These are phyloP conservation scores for Moesziomyces aphidis DNA, from an alignment of 1,284 basidiomycete genomes.

Conservation along the genomic window DNA sequence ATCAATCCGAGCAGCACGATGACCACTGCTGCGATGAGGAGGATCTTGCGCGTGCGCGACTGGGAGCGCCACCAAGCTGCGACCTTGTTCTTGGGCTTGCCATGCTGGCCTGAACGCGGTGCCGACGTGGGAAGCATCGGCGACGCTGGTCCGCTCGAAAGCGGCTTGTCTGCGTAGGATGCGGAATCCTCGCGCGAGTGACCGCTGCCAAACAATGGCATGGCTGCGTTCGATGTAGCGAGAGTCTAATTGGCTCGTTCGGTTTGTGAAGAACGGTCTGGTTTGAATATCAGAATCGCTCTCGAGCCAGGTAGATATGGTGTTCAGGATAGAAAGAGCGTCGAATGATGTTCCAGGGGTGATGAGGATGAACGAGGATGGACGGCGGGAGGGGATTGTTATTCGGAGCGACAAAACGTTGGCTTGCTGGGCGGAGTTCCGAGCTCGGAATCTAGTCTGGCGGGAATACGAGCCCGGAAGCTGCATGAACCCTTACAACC, in stretches of 20 bases:
- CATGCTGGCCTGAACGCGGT: neutral
- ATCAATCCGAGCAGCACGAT: slow-evolving; percentile 21
- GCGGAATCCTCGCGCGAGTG: slow-evolving; percentile 8
- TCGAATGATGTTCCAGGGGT: too few relatives aligned
- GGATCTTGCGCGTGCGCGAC: slow-evolving; percentile 15
- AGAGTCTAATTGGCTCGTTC: too few relatives aligned
- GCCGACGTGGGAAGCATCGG: slow-evolving; percentile 14
- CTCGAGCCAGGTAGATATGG: too few relatives aligned
- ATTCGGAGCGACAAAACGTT: too few relatives aligned
- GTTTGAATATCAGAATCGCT: too few relatives aligned
- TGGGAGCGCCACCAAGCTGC: slow-evolving; percentile 16
- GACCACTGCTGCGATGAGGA: slow-evolving; percentile 1
- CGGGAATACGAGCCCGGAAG: neutral
- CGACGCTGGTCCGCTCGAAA: slow-evolving; percentile 2
- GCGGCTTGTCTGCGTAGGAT: slow-evolving; percentile 14
- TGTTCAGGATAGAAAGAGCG: too few relatives aligned
- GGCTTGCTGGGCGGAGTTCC: too few relatives aligned
- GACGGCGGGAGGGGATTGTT: too few relatives aligned
- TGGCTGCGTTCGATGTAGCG: neutral
- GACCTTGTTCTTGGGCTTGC: slow-evolving; percentile 2
- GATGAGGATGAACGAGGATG: too few relatives aligned
- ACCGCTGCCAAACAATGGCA: slow-evolving; percentile 1
- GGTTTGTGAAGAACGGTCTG: too few relatives aligned
- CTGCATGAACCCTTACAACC: neutral
- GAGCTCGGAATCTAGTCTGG: too few relatives aligned